Conservation (phyloP, 805 yeast species). For the Cyberlindnera maritima region DNA sequence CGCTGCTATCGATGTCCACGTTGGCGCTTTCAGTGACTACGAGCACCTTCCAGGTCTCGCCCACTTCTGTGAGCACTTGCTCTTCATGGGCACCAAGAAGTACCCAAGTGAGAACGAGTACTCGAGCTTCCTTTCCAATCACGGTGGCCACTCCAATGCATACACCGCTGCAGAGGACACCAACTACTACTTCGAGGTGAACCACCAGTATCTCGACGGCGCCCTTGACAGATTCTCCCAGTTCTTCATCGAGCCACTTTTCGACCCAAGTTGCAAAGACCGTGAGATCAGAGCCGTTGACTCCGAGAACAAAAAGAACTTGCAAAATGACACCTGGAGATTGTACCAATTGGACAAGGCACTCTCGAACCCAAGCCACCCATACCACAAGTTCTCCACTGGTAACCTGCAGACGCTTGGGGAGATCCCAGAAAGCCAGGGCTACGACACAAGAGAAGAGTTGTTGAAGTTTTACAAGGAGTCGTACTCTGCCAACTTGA, state of each 20-base stretch:
- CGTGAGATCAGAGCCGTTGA: conserved; percentile 94
- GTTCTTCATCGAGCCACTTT: conserved; percentile 84
- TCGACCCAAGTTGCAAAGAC: conserved; percentile 71
- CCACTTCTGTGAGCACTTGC: conserved; percentile 70
- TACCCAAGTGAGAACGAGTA: conserved; percentile 80
- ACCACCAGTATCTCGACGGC: conserved; percentile 72
- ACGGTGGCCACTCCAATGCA: conserved; percentile 90
- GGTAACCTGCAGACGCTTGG: conserved; percentile 81
- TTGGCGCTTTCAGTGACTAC: conserved; percentile 73
- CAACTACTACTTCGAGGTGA: conserved; percentile 85
- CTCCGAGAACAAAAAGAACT: conserved; percentile 90
- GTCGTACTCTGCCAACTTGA: conserved; percentile 80
- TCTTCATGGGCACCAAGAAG: conserved; percentile 79
- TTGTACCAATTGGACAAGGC: conserved; percentile 79
- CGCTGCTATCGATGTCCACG: conserved; percentile 75
- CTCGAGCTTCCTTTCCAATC: conserved; percentile 70
- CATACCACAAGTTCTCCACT: conserved; percentile 84
- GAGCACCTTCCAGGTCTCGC: conserved; percentile 68
- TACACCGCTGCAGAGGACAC: conserved; percentile 88
- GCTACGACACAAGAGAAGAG: conserved; percentile 77
- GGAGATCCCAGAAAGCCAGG: conserved; percentile 54
- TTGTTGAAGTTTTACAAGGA: conserved; percentile 68
- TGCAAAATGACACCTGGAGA: conserved; percentile 90
- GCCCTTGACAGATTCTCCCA: conserved; percentile 93
- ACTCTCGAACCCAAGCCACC: conserved; percentile 71